Base-by-base conservation (phyloP, 2,329 filamentous ascomycete genomes). In the Neonectria hederae region DNA sequence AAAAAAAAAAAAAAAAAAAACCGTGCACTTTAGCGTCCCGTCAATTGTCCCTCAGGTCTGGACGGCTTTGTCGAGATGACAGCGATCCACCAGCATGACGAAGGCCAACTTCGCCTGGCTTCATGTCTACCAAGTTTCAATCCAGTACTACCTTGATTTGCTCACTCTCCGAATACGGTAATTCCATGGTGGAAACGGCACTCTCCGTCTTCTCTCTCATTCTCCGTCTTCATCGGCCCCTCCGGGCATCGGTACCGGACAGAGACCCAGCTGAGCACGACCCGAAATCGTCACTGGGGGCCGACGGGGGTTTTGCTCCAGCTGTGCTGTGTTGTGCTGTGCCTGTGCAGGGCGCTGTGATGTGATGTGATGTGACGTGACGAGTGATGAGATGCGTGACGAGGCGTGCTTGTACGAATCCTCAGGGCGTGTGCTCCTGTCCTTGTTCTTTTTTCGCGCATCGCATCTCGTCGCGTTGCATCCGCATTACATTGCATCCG, bases 381-480 rank as follows among this genome's bases (percentile, higher is more conserved):
- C 54, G 48, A 13, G 45, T 40, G 42, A 59, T 65, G 65, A 57
- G 57, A 59, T 55, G 62, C 57, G 69, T 71, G 69, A 72, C 32
- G 49, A 63, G 65, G 60, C 63, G 61, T 70, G 69, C 63, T 55
- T 66, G 48, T 64, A 67, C 62, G 49, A 68, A 69, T 63, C 67
- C 26, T 22, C n/a, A 59, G 46, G 35, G 55, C 24, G 43, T 51
- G 48, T 24, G 56, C 32, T 32, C n/a, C 53, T 43, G 24, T n/a
- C 53, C 54, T 58, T 54, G 61, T 51, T 21, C 54, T 26, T 58
- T 45, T 22, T 54, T n/a, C n/a, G 54, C 53, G 46, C 49, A 28
- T 51, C 30, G 49, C 43, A 40, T 56, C 40, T 21, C n/a, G 38
- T 10, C 21, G 53, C 26, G 30, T 51, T 19, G 26, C 26, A 48